phyloP scores from a whole-genome alignment of 768 basidiomycete species.

The Russula abietina region DNA sequence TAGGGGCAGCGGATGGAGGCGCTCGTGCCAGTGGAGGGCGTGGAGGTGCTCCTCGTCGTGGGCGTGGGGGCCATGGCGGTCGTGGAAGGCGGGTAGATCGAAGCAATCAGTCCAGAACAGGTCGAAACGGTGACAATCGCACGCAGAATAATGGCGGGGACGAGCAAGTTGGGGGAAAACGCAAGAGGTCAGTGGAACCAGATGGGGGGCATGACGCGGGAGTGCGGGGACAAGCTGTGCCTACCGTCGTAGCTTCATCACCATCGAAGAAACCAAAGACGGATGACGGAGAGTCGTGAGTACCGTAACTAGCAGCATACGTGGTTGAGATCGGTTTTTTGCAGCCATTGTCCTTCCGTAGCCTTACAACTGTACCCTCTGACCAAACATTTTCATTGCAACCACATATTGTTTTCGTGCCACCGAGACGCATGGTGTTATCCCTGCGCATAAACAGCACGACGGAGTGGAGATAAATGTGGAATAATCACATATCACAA shows the following conservation, averaged over 20 bases:
- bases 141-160: conserved; percentile 29
- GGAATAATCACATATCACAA: neutral
- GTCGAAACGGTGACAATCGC: conserved; percentile 23
- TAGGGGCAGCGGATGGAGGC: conserved; percentile 28
- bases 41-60: conserved; percentile 38
- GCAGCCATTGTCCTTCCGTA: conserved; percentile 14
- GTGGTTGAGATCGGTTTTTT: conserved; percentile 4
- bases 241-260: conserved; percentile 33
- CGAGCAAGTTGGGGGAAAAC: conserved; percentile 60
- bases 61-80: conserved; percentile 25
- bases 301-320: neutral
- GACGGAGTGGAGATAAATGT: neutral
- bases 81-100: conserved; percentile 32
- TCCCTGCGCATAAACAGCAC: neutral
- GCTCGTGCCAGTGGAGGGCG: conserved; percentile 41
- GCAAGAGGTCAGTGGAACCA: conserved; percentile 71
- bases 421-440: neutral
- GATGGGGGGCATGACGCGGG: conserved; percentile 71
- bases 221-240: conserved; percentile 55
- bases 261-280: conserved; percentile 39
- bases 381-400: neutral
- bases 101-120: conserved; percentile 29
- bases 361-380: neutral
- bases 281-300: conserved; percentile 29
- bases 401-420: neutral